phyloP scores from a whole-genome alignment of 495 filamentous ascomycete genomes.

The Terfezia claveryi region DNA sequence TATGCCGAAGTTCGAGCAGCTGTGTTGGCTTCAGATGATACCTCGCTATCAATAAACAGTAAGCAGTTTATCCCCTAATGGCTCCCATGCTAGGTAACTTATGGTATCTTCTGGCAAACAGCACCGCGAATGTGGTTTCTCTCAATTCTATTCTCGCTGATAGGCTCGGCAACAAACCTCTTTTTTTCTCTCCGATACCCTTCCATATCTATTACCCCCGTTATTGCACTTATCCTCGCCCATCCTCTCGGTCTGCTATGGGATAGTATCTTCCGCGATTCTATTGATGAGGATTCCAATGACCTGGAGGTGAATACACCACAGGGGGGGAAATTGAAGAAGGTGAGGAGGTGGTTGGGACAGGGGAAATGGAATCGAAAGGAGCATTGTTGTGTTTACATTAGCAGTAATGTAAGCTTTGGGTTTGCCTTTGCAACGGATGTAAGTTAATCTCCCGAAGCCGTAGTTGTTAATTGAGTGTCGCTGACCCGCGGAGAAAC shows the following conservation, averaged over 20 bases:
- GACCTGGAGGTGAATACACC: constrained; percentile 1
- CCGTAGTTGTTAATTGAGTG: no score
- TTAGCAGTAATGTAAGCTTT: constrained; percentile 78
- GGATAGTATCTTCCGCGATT: constrained; percentile 35
- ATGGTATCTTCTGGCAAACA: not conserved
- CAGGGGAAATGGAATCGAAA: constrained; percentile 72
- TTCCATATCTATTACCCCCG: constrained; percentile 63
- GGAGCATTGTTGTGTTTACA: constrained; percentile 69
- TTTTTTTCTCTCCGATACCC: constrained; percentile 73
- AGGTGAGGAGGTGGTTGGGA: constrained; percentile 47
- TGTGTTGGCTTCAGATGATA: constrained; percentile 50
- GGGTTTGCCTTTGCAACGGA: constrained; percentile 71
- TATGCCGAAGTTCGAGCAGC: constrained; percentile 58
- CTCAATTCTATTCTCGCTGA: constrained; percentile 52
- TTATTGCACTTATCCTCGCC: constrained; percentile 61
- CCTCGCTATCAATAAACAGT: constrained; percentile 51
- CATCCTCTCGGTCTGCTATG: constrained; percentile 61
- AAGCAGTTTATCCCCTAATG: not conserved
- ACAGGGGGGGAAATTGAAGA: constrained; percentile 15
- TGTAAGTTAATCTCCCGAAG: constrained; percentile 17
- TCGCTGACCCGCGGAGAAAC: not conserved
- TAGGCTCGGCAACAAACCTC: constrained; percentile 63
- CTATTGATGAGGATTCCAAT: not conserved
- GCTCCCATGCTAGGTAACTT: no score
- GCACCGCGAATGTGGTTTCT: constrained; percentile 66